These are phyloP conservation scores for Tolypocladium tundrense DNA, from an alignment of 2,329 filamentous ascomycete genomes.

Conservation along the genomic window DNA sequence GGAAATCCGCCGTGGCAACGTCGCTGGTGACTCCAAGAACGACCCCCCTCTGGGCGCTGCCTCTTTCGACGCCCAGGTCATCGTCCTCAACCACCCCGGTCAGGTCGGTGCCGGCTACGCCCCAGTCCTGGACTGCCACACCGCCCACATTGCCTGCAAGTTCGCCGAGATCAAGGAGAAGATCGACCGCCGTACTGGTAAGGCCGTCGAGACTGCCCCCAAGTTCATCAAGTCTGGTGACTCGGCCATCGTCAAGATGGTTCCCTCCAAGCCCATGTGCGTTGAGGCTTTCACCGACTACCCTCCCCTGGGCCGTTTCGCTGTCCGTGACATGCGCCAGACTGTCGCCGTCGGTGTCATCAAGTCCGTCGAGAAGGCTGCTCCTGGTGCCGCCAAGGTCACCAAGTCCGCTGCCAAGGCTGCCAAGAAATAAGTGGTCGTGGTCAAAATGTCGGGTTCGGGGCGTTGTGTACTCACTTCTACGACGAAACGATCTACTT, in stretches of 20 bases:
- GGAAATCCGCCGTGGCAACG: constrained; percentile 99
- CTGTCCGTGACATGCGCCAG: constrained; percentile 96
- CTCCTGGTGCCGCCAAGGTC: constrained; percentile 50
- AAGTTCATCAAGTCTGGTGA: constrained; percentile 99
- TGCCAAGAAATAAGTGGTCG: constrained; percentile 56
- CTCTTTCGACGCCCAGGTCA: constrained; percentile 99
- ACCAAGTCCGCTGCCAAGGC: constrained; percentile 66
- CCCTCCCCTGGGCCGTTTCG: constrained; percentile 98
- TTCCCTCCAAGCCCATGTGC: constrained; percentile 99
- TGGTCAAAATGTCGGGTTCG: constrained; percentile 12
- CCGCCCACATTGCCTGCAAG: constrained; percentile 99
- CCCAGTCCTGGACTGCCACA: constrained; percentile 99
- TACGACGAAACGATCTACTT: constrained; percentile 33
- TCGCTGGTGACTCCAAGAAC: constrained; percentile 99
- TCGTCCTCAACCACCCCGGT: constrained; percentile 99
- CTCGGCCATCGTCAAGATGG: constrained; percentile 99
- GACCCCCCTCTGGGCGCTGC: constrained; percentile 83
- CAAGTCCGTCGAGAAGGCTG: constrained; percentile 69
- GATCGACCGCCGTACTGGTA: constrained; percentile 99
- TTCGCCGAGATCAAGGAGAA: constrained; percentile 99
- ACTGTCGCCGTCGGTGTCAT: constrained; percentile 92
- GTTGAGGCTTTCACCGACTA: constrained; percentile 99
- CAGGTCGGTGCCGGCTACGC: constrained; percentile 99
- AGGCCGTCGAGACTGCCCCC: constrained; percentile 81
- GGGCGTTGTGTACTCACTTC: constrained; percentile 28